Evolutionary conservation across 2,329 filamentous ascomycete genomes (phyloP).

Genomic region (Diplocarpon rosae): DNA sequence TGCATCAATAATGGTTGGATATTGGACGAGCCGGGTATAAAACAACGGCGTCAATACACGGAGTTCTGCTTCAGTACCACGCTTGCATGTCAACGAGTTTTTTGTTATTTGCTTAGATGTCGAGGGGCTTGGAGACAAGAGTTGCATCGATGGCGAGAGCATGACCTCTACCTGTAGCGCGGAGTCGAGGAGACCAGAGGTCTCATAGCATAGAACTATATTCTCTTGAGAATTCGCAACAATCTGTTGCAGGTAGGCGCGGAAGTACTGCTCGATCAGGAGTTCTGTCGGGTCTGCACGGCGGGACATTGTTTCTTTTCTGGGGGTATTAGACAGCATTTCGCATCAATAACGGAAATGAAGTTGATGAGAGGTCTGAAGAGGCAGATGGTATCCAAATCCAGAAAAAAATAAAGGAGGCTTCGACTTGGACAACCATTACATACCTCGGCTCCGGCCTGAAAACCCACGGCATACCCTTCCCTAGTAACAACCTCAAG

Average conservation of each 20-base stretch:
- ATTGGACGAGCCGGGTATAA: slow-evolving; percentile 54
- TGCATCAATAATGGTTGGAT: slow-evolving; percentile 27
- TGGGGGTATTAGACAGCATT: too few species aligned
- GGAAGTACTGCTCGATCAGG: slow-evolving; percentile 36
- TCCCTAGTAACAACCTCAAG: slow-evolving; percentile 41
- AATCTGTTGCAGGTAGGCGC: slow-evolving; percentile 37
- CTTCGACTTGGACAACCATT: too few species aligned
- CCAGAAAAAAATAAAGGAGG: too few species aligned
- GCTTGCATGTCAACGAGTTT: slow-evolving; percentile 11
- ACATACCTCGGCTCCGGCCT: slow-evolving; percentile 45
- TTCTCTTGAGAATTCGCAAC: slow-evolving; percentile 36
- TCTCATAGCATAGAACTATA: slow-evolving; percentile 42
- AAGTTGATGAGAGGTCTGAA: too few species aligned
- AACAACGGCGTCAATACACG: slow-evolving; percentile 53
- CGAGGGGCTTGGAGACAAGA: neutral
- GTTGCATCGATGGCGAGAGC: slow-evolving; percentile 25
- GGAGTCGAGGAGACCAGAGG: slow-evolving; percentile 34
- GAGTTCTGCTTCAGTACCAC: slow-evolving; percentile 34
- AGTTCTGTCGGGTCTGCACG: slow-evolving; percentile 39
- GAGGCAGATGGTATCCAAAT: too few species aligned
- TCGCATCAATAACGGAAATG: too few species aligned
- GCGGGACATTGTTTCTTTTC: slow-evolving; percentile 41
- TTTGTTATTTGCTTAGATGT: too few species aligned
- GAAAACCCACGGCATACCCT: slow-evolving; percentile 52
- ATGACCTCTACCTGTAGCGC: slow-evolving; percentile 30